Evolutionary conservation across 1,284 basidiomycete genomes (phyloP), one percentile per base, ranked within the genome.

Genomic region (Tranzscheliella williamsii): DNA sequence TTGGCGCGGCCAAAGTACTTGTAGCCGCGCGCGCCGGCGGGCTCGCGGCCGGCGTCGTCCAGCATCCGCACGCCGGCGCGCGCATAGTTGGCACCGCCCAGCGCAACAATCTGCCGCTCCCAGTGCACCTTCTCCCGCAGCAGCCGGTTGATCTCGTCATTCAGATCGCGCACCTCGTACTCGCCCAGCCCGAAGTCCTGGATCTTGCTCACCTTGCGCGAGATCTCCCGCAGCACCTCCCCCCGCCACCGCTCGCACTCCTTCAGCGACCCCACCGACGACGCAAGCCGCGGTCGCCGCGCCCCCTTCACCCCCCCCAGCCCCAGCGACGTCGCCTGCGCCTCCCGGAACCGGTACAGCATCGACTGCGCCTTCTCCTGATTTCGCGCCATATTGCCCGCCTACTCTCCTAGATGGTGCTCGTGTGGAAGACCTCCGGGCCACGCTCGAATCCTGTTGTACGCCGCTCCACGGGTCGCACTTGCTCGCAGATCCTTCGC

Each of bases 1-100:
- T 92, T 94, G 4, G 94, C 92, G 23, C 94, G 86, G 40, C 94
- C 95, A 80, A 98, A 98, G 79, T 97, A 97, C 91, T 97, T 97
- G 85, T 97, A 98, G 45, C 93, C 94, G 2, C 49, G 36, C n/a
- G 90, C 94, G 0, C 92, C 91, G 0, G 92, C 91, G 0, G 96
- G 91, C 78, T 95, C 91, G 21, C 56, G 55, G 74, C 89, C 89
- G 15, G 91, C 91, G 67, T 93, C 91, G 62, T 93, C 91, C 73
- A 96, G 89, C 89, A 95, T 94, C 38, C 87, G 86, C 5, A 89
- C 86, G 23, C 79, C 76, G 72, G 90, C 93, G 39, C 93, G 82
- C 72, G 90, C 84, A 76, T 97, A 98, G 75, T 98, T 98, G 21
- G 94, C 95, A 50, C 94, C 95, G 41, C 94, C 95, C 1, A 98